Conservation (phyloP, 1,284 basidiomycete species). For the Caloboletus firmus region DNA sequence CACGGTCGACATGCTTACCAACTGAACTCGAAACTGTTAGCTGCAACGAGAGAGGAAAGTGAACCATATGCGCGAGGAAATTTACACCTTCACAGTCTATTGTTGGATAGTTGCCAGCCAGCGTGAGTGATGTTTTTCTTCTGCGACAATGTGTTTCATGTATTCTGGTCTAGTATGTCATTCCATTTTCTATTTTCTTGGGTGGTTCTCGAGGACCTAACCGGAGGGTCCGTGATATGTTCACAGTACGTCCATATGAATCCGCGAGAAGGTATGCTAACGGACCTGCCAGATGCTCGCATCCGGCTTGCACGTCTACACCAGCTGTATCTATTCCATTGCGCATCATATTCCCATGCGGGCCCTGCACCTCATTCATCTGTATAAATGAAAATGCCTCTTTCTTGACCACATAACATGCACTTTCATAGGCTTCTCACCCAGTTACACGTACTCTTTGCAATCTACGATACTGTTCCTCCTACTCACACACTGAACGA, state of each 20-base stretch:
- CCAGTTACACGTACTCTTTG: slow-evolving; percentile 11
- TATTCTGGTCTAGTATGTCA: slow-evolving; percentile 16
- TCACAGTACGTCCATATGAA: slow-evolving; percentile 6
- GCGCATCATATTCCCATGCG: slow-evolving; percentile 27
- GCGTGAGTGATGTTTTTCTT: slow-evolving; percentile 18
- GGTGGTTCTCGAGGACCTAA: slow-evolving; percentile 27
- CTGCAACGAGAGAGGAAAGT: slow-evolving; percentile 14
- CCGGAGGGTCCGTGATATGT: slow-evolving; percentile 13
- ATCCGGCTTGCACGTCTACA: slow-evolving; percentile 8
- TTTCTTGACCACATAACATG: slow-evolving; percentile 19
- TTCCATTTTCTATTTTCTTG: slow-evolving; percentile 26
- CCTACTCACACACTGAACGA: slow-evolving; percentile 3
- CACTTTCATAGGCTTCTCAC: slow-evolving; percentile 2
- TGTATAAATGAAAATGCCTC: slow-evolving; percentile 16
- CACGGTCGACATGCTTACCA: slow-evolving; percentile 24
- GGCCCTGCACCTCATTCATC: slow-evolving; percentile 17
- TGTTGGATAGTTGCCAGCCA: slow-evolving; percentile 27
- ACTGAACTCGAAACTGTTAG: slow-evolving; percentile 23
- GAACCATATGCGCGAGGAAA: slow-evolving; percentile 8
- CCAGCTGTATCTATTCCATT: slow-evolving; percentile 28
- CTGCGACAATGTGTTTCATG: neutral
- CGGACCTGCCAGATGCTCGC: slow-evolving; percentile 5
- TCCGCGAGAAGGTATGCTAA: slow-evolving; percentile 6
- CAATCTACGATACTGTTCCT: slow-evolving; percentile 20
- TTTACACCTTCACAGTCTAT: slow-evolving; percentile 18